Base-by-base conservation (phyloP, 2,329 filamentous ascomycete species). In the Kalmusia sp. region DNA sequence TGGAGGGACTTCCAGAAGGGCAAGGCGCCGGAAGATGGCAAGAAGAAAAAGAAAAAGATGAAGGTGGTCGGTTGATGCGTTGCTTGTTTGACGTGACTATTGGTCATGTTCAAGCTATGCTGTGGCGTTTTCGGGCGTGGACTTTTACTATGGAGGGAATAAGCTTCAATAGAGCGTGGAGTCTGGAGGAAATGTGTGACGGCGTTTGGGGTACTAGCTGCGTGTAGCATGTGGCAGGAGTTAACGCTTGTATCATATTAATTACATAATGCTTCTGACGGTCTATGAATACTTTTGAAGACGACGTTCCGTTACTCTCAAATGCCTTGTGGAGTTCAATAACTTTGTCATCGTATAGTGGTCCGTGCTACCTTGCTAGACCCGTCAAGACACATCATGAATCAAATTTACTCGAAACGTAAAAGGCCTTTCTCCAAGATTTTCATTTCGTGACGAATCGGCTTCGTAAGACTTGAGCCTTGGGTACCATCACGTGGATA, bases 1-100 rank as follows among this genome's bases (percentile, higher is more conserved):
- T 99, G 95, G 95, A 85, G 95, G 52, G 86, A 92, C 61, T 99
- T 96, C 69, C 88, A 95, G 73, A 95, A 96, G 78, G 75, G 73
- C 51, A 72, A 77, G 54, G 67, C 62, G 34, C 62, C 87, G 83
- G 75, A 78, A 74, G 62, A 64, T 8, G 67, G 61, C 38, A 64
- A 58, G 45, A 73, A 72, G 75, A 80, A 80, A 68, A 81, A 82
- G 63, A 79, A 79, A 67, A 83, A 83, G 74, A 70, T 82, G 65
- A 82, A 83, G 75, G 76, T 78, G 9, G 61, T 83, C 49, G 81
- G 80, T 14, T 83, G 75, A 67, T 47, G 24, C 12, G 25, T 19
- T 22, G 21, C 19, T 28, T 7, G 30, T 19, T 12, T 30, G 51
- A 38, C 24, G 14, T 12, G 34, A 8, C 17, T 25, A 24, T 40